Base-by-base conservation (phyloP, 495 filamentous ascomycete species). In the Podospora conica region DNA sequence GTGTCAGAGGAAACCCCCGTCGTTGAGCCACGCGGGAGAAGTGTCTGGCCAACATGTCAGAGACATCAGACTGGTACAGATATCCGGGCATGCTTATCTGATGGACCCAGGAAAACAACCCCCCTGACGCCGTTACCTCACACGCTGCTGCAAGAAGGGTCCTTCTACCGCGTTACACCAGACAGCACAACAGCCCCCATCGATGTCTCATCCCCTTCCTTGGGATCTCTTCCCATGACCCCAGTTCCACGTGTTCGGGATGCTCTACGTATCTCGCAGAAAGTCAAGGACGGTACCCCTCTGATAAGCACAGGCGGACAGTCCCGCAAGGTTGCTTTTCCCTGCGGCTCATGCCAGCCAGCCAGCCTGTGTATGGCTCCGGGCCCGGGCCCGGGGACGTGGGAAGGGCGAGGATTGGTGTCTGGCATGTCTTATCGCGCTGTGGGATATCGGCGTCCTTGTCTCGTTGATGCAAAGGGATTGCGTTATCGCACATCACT, bases 401-500 rank as follows among this genome's bases (percentile, higher is more conserved):
- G 25, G 58, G 58, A 59, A 20, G 27, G 21, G 24, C 12, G 27
- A 18, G 29, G 58, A 59, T 59, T 59, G 58, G 58, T 33, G 25
- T 59, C 5, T 59, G 60, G 31, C 20, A 33, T 54, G 20, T 33
- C 58, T 60, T 60, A 29, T 60, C 58, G 20, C 28, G 54, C 54
- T 58, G 25, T 55, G 27, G n/a, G 28, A 59, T n/a, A 21, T 29
- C 58, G 12, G 58, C 24, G 58, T 10, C 27, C 28, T 54, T 61
- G 40, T 61, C 57, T 24, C 11, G 31, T 10, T 22, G 28, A 25
- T 56, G 23, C n/a, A 18, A 20, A 25, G 8, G 60, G 40, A 65
- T 65, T 65, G 64, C 64, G 64, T 60, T 65, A 65, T 65, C 64
- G 64, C 57, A 65, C 40, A 60, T 22, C 57, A 65, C 60, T 54